A percentile compares a stretch with the other conserved stretches of the same genome.
Evolutionary conservation across 257 asterid genomes (phyloP).

Genomic region (Oldenlandia corymbosa): DNA sequence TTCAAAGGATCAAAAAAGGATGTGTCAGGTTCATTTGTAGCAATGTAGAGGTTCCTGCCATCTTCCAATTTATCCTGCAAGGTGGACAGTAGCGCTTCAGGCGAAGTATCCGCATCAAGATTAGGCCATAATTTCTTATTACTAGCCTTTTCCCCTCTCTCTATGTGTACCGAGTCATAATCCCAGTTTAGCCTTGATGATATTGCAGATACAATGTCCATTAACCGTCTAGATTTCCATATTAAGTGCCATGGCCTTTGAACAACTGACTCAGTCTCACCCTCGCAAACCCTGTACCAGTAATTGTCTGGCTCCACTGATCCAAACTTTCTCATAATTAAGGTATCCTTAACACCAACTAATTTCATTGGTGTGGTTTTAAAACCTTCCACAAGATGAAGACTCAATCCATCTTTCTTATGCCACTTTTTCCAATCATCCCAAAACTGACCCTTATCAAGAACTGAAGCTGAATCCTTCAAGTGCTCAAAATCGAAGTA

Average conservation of each 20-base stretch:
- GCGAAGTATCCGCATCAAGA: slow-evolving; percentile 59
- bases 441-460: slow-evolving; percentile 70
- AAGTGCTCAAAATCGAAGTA: slow-evolving; percentile 82
- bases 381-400: slow-evolving; percentile 68
- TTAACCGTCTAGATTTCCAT: slow-evolving; percentile 56
- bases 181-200: slow-evolving; percentile 65
- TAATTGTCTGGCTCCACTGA: slow-evolving; percentile 66
- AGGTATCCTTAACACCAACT: slow-evolving; percentile 41
- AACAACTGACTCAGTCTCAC: slow-evolving; percentile 48
- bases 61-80: slow-evolving; percentile 41
- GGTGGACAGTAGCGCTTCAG: slow-evolving; percentile 42
- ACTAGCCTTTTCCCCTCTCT: slow-evolving; percentile 60
- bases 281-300: slow-evolving; percentile 84
- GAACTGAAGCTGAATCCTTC: slow-evolving; percentile 57
- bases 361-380: slow-evolving; percentile 62
- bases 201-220: slow-evolving; percentile 61
- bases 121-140: slow-evolving; percentile 62
- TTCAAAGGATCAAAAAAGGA: slow-evolving; percentile 63
- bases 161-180: slow-evolving; percentile 65
- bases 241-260: slow-evolving; percentile 71
- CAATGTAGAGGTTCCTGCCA: slow-evolving; percentile 57
- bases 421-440: slow-evolving; percentile 58
- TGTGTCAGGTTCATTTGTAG: slow-evolving; percentile 48
- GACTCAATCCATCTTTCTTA: slow-evolving; percentile 40
- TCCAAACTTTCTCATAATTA: slow-evolving; percentile 70